Evolutionary conservation across 179 eudicot genomes (phyloP).

Genomic region (Corrigiola litoralis): DNA sequence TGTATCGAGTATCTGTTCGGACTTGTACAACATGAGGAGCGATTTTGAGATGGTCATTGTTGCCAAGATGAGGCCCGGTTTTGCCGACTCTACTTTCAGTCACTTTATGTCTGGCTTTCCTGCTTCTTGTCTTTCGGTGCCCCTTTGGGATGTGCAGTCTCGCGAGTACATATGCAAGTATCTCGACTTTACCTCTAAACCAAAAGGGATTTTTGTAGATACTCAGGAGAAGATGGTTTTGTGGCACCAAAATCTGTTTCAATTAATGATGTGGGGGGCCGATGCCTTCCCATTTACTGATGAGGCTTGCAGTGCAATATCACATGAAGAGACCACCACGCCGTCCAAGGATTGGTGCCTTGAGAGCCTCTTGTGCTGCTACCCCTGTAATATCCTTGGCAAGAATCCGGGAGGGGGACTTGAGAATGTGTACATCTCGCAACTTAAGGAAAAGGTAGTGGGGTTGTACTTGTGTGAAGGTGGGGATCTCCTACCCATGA

Average conservation of each 20-base stretch:
- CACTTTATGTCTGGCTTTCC: constrained; percentile 1
- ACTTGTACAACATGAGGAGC: not conserved
- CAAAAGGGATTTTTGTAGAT: not conserved
- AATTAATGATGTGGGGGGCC: not conserved
- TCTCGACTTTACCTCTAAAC: not conserved
- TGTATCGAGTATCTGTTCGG: not conserved
- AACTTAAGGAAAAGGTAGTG: not conserved
- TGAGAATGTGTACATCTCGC: not conserved
- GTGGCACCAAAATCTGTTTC: not conserved
- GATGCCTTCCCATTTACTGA: not conserved
- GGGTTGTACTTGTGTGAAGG: not conserved
- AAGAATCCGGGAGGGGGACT: not conserved
- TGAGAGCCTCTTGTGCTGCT: not conserved
- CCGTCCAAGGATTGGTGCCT: not conserved
- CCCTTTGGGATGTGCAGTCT: not conserved
- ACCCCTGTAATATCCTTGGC: not conserved
- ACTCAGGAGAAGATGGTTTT: not conserved
- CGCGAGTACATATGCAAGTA: not conserved
- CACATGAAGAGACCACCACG: not conserved
- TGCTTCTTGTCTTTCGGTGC: not conserved
- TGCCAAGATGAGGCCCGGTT: too few species aligned
- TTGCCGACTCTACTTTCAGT: not conserved
- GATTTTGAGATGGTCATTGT: not conserved
- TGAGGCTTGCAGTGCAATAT: not conserved
- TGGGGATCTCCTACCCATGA: not conserved